Evolutionary conservation across 2,329 filamentous ascomycete genomes (phyloP).

Genomic region (Aspergillus hiratsukae): DNA sequence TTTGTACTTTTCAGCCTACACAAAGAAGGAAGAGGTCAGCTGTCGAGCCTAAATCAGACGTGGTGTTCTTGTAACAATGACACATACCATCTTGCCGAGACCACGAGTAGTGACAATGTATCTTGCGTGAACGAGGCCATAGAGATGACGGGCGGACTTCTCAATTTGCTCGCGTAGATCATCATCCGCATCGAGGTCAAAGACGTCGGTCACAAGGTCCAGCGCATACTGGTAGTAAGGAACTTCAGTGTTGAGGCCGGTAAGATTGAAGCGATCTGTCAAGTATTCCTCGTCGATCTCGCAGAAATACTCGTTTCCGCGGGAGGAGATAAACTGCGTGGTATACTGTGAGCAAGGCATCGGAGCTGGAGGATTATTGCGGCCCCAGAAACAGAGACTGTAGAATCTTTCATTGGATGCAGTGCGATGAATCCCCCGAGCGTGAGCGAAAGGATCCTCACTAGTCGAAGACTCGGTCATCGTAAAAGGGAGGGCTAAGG

Average conservation of each 20-base stretch:
- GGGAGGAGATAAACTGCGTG: conserved; percentile 86
- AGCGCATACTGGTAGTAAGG: conserved; percentile 99
- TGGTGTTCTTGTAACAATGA: neutral
- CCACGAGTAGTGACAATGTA: conserved; percentile 96
- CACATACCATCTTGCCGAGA: conserved; percentile 85
- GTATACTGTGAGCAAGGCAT: neutral
- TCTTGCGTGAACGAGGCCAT: conserved; percentile 90
- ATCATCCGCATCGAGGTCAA: conserved; percentile 97
- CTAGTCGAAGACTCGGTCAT: neutral
- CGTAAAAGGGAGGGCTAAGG: neutral
- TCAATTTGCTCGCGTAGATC: conserved; percentile 98
- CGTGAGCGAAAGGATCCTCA: neutral
- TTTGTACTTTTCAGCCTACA: conserved; percentile 95
- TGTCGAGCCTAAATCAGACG: neutral
- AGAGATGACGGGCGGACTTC: conserved; percentile 91
- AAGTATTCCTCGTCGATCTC: conserved; percentile 99
- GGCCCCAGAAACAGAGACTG: neutral
- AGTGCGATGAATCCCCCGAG: neutral
- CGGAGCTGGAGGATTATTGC: neutral
- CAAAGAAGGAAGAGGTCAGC: conserved; percentile 3
- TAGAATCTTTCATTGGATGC: neutral
- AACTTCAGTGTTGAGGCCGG: conserved; percentile 92
- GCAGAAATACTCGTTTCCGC: conserved; percentile 99
- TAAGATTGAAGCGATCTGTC: conserved; percentile 96
- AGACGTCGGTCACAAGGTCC: conserved; percentile 95